Conservation (phyloP, 2,329 filamentous ascomycete genomes). For the Aureobasidium sp. region DNA sequence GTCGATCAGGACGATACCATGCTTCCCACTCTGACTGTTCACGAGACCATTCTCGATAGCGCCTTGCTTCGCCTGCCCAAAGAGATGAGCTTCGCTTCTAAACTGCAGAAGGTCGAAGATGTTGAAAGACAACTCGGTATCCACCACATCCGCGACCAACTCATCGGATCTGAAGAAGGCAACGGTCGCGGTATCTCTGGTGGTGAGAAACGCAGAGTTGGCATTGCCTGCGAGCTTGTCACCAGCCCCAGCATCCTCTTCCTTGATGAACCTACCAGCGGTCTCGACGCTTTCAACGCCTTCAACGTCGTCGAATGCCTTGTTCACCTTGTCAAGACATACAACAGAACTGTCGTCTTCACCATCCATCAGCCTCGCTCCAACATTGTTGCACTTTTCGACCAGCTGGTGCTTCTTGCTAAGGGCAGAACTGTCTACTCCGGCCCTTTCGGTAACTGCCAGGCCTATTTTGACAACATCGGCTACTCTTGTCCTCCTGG, state of each 20-base stretch:
- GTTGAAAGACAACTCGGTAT: conserved; percentile 96
- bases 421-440: conserved; percentile 89
- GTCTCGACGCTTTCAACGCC: conserved; percentile 91
- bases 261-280: conserved; percentile 93
- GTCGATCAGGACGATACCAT: conserved; percentile 98
- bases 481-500: conserved; percentile 91
- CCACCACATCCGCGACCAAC: conserved; percentile 82
- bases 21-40: conserved; percentile 89
- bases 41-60: conserved; percentile 94
- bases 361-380: conserved; percentile 97
- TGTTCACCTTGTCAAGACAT: conserved; percentile 88
- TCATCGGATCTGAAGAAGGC: conserved; percentile 93
- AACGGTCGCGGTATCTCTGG: conserved; percentile 92
- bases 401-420: conserved; percentile 83
- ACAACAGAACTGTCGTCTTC: conserved; percentile 94
- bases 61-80: conserved; percentile 84
- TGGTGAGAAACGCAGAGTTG: conserved; percentile 90
- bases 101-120: conserved; percentile 83
- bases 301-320: conserved; percentile 97
- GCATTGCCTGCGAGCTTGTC: conserved; percentile 94
- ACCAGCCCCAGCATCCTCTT: conserved; percentile 97
- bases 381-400: conserved; percentile 96
- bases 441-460: conserved; percentile 78
- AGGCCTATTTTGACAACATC: conserved; percentile 83
- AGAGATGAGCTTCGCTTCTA: conserved; percentile 79